Evolutionary conservation across 83 land plant genomes (phyloP).

Genomic region (Picea mariana): DNA sequence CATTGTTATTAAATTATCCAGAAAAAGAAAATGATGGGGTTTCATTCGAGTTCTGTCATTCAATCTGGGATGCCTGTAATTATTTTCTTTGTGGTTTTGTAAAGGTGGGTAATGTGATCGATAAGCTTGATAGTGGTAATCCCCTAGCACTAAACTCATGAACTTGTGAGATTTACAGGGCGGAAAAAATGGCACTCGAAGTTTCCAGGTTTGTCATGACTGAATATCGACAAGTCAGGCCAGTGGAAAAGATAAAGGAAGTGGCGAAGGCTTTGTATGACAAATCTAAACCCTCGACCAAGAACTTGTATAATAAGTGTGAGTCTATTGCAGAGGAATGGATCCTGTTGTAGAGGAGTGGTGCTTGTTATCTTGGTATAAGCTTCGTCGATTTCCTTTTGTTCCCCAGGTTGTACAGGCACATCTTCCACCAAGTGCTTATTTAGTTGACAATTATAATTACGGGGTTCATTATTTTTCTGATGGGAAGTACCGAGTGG

Average conservation of each 20-base stretch:
- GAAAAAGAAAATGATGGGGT: no score
- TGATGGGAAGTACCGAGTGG: conserved; percentile 37
- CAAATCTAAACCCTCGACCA: conserved; percentile 19
- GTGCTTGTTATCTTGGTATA: conserved; percentile 40
- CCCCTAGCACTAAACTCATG: conserved; percentile 34
- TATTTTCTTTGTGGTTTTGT: background rate
- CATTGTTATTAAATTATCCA: no score
- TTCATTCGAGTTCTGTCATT: no score
- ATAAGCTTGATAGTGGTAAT: conserved; percentile 23
- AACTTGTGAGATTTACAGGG: conserved; percentile 27
- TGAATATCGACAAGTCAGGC: conserved; percentile 44
- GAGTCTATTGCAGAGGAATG: conserved; percentile 56
- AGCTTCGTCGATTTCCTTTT: conserved; percentile 35
- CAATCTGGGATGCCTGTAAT: no score
- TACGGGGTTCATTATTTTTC: conserved; percentile 29
- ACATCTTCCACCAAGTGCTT: conserved; percentile 46
- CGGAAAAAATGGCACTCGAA: conserved; percentile 39
- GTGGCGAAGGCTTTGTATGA: conserved; percentile 10
- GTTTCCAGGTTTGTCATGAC: conserved; percentile 38
- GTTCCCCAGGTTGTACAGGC: conserved; percentile 53
- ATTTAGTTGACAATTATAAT: conserved; percentile 57
- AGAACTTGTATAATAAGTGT: conserved; percentile 30
- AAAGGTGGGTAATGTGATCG: conserved; percentile 44
- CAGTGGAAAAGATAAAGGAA: conserved; percentile 3
- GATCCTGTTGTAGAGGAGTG: conserved; percentile 31